These are phyloP conservation scores for Acer campestre DNA, from an alignment of 345 rosid genomes.

Conservation along the genomic window DNA sequence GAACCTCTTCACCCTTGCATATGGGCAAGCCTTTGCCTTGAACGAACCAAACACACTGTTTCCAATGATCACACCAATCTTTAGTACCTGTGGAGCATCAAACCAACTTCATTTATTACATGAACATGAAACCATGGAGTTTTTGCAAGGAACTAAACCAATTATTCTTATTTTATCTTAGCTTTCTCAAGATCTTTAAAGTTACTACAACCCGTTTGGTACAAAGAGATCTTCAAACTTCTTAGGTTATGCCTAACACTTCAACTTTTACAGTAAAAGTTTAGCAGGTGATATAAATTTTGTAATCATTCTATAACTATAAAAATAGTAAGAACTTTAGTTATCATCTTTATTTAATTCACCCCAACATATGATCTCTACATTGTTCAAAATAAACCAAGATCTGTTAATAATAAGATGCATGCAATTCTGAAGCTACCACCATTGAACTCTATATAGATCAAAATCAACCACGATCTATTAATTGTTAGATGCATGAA, in stretches of 20 bases:
- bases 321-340: background rate
- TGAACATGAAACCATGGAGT: background rate
- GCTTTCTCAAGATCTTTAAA: background rate
- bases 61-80: conserved; percentile 99
- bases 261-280: background rate
- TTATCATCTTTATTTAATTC: background rate
- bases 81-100: conserved; percentile 51
- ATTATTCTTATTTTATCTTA: background rate
- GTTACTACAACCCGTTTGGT: background rate
- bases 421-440: background rate
- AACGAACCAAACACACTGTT: conserved; percentile 91
- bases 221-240: background rate
- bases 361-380: background rate
- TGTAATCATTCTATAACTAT: background rate
- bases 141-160: background rate
- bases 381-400: background rate
- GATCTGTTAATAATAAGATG: background rate
- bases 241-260: background rate
- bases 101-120: conserved; percentile 22
- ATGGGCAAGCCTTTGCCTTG: conserved; percentile 57
- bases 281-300: background rate
- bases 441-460: background rate
- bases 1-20: conserved; percentile 57
- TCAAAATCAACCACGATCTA: background rate
- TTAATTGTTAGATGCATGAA: background rate